Evolutionary conservation across 495 filamentous ascomycete species (phyloP).

Genomic region (Annulohypoxylon nitens): DNA sequence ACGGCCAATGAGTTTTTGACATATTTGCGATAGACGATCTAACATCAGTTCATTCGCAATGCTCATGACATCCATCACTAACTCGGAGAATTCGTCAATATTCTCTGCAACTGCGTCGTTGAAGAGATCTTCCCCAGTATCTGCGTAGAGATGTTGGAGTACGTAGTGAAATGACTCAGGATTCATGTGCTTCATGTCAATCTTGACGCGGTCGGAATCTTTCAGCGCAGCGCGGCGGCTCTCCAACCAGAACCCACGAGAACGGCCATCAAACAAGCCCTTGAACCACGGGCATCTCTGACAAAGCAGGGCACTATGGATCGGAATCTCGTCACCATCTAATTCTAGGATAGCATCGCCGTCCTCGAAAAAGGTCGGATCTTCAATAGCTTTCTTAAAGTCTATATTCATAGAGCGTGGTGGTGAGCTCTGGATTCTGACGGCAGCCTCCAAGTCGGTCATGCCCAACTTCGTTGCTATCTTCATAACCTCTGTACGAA

Average conservation of each 20-base stretch:
- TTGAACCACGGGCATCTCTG: constrained; percentile 93
- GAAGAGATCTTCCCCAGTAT: constrained; percentile 84
- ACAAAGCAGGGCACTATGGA: constrained; percentile 83
- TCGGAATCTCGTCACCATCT: constrained; percentile 71
- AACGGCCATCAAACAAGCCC: constrained; percentile 86
- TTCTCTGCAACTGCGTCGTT: constrained; percentile 77
- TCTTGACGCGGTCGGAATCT: constrained; percentile 68
- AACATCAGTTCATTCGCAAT: constrained; percentile 96
- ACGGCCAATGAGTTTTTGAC: constrained; percentile 86
- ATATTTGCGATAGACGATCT: constrained; percentile 88
- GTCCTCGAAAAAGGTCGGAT: constrained; percentile 76
- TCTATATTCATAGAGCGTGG: constrained; percentile 73
- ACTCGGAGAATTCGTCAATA: constrained; percentile 85
- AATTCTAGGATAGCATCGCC: constrained; percentile 84
- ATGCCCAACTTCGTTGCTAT: constrained; percentile 76
- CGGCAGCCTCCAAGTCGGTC: constrained; percentile 76
- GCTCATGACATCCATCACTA: constrained; percentile 91
- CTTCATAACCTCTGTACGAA: constrained; percentile 86
- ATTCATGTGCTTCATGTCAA: constrained; percentile 87
- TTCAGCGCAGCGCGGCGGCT: constrained; percentile 66
- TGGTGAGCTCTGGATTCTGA: constrained; percentile 76
- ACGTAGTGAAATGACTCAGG: constrained; percentile 80
- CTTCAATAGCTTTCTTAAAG: constrained; percentile 73
- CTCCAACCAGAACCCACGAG: constrained; percentile 84
- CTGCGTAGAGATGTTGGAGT: constrained; percentile 84